phyloP scores from a whole-genome alignment of 148 eudicot genomes.

The Rheum nobile region DNA sequence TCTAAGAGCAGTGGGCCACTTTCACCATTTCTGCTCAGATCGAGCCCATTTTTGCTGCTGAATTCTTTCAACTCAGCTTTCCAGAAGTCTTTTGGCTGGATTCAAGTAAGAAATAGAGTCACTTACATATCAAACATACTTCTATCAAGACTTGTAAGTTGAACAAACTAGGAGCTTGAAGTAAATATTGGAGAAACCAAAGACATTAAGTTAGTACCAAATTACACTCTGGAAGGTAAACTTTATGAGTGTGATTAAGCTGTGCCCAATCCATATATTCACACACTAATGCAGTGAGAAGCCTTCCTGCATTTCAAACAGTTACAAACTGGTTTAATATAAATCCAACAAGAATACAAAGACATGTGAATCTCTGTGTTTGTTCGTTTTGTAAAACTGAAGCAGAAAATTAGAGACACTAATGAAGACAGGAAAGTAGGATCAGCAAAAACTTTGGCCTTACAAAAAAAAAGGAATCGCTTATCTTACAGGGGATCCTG shows the following conservation, averaged over 20 bases:
- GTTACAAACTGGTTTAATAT: neutral
- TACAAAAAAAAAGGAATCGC: neutral
- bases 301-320: conserved; percentile 53
- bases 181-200: neutral
- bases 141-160: neutral
- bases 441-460: neutral
- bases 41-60: conserved; percentile 83
- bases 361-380: neutral
- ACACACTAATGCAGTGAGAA: conserved; percentile 79
- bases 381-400: neutral
- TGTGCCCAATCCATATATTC: conserved; percentile 98
- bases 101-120: neutral
- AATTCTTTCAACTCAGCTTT: conserved; percentile 88
- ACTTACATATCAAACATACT: neutral
- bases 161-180: neutral
- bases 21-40: conserved; percentile 75
- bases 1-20: conserved; percentile 88
- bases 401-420: neutral
- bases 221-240: conserved; percentile 88
- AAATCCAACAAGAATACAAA: neutral
- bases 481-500: neutral
- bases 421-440: neutral
- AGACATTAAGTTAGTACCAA: conserved; percentile 44
- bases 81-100: conserved; percentile 86
- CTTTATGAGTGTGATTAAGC: conserved; percentile 75